A percentile compares a stretch with the other conserved stretches of the same genome.
phyloP scores from a whole-genome alignment of 768 basidiomycete species.

The Tylopilus rubrobrunneus region DNA sequence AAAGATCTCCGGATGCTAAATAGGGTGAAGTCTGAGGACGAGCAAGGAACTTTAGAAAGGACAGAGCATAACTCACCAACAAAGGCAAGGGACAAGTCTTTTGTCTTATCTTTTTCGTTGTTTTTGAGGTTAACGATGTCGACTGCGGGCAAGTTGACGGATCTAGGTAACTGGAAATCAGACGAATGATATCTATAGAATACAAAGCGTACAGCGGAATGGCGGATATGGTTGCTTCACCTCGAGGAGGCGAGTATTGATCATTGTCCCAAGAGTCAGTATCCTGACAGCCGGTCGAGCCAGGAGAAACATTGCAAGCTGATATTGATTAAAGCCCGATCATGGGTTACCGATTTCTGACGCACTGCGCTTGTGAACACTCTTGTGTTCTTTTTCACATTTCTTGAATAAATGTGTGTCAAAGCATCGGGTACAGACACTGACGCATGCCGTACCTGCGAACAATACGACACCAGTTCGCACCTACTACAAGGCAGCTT shows the following conservation, averaged over 20 bases:
- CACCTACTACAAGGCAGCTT: slow-evolving; percentile 26
- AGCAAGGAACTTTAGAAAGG: no score
- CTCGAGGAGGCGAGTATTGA: background rate
- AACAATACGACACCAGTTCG: slow-evolving; percentile 42
- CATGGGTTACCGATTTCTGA: background rate
- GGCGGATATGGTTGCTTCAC: slow-evolving; percentile 3
- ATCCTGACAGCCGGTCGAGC: background rate
- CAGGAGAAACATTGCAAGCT: slow-evolving; percentile 14
- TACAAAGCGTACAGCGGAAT: slow-evolving; percentile 23
- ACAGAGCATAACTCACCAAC: slow-evolving; percentile 9
- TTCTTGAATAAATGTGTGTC: slow-evolving; percentile 15
- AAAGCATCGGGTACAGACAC: background rate
- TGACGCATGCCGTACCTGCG: slow-evolving; percentile 20
- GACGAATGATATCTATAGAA: background rate
- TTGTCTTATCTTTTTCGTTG: slow-evolving; percentile 16
- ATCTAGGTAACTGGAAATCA: slow-evolving; percentile 8
- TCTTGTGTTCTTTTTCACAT: slow-evolving; percentile 37
- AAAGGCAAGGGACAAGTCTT: slow-evolving; percentile 23
- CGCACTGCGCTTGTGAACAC: slow-evolving; percentile 33
- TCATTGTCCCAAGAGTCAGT: slow-evolving; percentile 2
- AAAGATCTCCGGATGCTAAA: slow-evolving; percentile 44
- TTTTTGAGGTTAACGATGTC: slow-evolving; percentile 27
- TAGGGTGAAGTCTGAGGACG: background rate
- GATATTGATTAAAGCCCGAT: background rate
- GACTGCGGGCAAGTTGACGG: slow-evolving; percentile 24